phyloP scores from a whole-genome alignment of 257 asterid genomes.

The Ballota nigra region DNA sequence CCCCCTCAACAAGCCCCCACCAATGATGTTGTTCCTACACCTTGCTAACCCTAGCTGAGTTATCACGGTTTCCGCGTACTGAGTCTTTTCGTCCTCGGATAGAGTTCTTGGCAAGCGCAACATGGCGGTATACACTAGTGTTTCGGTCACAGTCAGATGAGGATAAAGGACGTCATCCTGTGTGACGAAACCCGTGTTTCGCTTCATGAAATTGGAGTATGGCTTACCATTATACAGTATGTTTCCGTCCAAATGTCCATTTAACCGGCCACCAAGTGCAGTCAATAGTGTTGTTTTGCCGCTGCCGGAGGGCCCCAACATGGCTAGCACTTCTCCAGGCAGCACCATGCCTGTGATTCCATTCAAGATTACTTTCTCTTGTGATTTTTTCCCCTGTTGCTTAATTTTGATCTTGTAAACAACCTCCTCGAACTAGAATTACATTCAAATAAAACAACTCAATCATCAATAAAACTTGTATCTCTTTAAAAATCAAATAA shows the following conservation, averaged over 20 bases:
- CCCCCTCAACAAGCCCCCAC: slow-evolving; percentile 47
- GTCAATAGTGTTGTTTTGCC: slow-evolving; percentile 81
- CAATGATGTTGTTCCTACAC: slow-evolving; percentile 53
- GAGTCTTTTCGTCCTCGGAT: slow-evolving; percentile 34
- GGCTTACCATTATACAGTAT: slow-evolving; percentile 60
- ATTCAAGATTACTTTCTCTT: slow-evolving; percentile 52
- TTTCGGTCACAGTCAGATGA: slow-evolving; percentile 68
- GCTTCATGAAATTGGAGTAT: slow-evolving; percentile 48
- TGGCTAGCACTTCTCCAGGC: slow-evolving; percentile 76
- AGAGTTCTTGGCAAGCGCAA: slow-evolving; percentile 58
- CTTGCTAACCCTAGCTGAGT: slow-evolving; percentile 48
- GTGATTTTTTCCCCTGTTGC: slow-evolving; percentile 25
- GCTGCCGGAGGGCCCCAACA: slow-evolving; percentile 91
- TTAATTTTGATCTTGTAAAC: slow-evolving; percentile 45
- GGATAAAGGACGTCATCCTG: slow-evolving; percentile 76
- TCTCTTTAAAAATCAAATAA: no score
- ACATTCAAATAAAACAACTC: no score
- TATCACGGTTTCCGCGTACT: slow-evolving; percentile 55
- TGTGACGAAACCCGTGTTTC: slow-evolving; percentile 68
- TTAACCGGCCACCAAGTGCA: slow-evolving; percentile 62
- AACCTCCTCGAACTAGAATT: slow-evolving; percentile 62
- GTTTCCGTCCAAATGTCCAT: slow-evolving; percentile 37
- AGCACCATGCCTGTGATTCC: slow-evolving; percentile 58
- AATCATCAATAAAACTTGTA: no score
- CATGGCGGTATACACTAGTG: slow-evolving; percentile 64